phyloP scores from a whole-genome alignment of 495 filamentous ascomycete genomes.

The Aspergillus panamensis region DNA sequence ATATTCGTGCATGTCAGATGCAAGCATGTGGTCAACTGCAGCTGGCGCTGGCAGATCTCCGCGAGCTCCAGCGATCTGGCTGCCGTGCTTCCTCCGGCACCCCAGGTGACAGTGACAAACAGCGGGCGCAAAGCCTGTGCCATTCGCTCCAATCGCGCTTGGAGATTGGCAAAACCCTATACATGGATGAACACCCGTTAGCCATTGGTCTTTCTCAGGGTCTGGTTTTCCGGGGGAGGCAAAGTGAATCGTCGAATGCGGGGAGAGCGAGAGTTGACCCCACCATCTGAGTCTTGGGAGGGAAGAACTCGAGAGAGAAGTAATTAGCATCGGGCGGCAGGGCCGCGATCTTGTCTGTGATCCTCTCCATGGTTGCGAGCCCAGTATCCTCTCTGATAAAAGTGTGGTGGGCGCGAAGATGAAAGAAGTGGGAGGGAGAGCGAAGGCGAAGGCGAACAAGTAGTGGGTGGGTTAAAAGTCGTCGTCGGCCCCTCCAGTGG shows the following conservation, averaged over 20 bases:
- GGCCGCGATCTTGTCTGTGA: slow-evolving; percentile 94
- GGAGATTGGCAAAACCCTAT: slow-evolving; percentile 85
- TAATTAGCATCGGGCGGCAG: slow-evolving; percentile 77
- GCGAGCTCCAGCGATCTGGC: slow-evolving; percentile 88
- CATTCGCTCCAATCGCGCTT: slow-evolving; percentile 93
- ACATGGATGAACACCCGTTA: slow-evolving; percentile 13
- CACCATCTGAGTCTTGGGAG: slow-evolving; percentile 91
- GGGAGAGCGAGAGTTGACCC: slow-evolving; percentile 30
- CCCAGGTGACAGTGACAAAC: slow-evolving; percentile 98
- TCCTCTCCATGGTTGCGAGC: slow-evolving; percentile 67
- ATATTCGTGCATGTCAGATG: slow-evolving; percentile 98
- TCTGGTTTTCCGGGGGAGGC: neutral
- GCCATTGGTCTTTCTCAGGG: slow-evolving; percentile 9
- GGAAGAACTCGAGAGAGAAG: slow-evolving; percentile 98
- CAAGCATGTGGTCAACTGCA: slow-evolving; percentile 90
- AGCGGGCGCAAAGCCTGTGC: slow-evolving; percentile 81
- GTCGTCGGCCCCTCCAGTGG: slow-evolving; percentile 3
- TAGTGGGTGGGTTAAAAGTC: slow-evolving; percentile 6
- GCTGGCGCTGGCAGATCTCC: slow-evolving; percentile 88
- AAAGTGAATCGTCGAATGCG: slow-evolving; percentile 13
- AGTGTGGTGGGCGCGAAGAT: slow-evolving; percentile 1
- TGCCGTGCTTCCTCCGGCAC: slow-evolving; percentile 88
- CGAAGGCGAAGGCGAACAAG: slow-evolving; percentile 1
- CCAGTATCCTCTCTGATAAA: neutral
- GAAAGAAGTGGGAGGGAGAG: slow-evolving; percentile 4